Base-by-base conservation (phyloP, 768 basidiomycete genomes). In the Serendipita vermifera region DNA sequence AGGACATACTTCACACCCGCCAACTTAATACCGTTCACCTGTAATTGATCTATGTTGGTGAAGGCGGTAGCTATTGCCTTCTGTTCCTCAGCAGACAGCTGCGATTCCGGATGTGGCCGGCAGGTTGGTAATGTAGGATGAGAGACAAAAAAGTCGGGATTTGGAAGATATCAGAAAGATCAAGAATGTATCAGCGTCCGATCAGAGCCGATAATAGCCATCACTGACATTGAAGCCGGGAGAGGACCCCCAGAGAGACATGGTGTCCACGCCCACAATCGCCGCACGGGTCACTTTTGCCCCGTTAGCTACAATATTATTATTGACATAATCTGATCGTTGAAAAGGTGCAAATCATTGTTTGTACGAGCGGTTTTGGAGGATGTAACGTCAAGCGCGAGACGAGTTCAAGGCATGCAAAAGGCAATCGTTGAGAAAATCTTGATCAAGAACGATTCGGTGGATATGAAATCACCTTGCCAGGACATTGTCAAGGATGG, bases 1-100 rank as follows among this genome's bases (percentile, higher is more conserved):
- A 93, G 80, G 73, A 78, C n/a, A n/a, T n/a, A 97, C 71, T 97
- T 97, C 64, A 75, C 66, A 5, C 81, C 82, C 0, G 64, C 75
- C 22, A 90, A 72, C 35, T 70, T 75, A 59, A 96, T 62, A 14
- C 93, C 91, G 38, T 57, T 73, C 0, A 77, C 74, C 64, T 73
- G 80, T 15, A 74, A 68, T 2, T 55, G 38, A 0, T 61, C 71
- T 1, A 66, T 64, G 33, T 80, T 64, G 0, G 33, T 59, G 69
- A 79, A 82, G 2, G 73, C 76, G 24, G 64, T 64, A 33, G 80
- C 58, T 58, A 85, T 67, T 17, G 74, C 75, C 15, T 73, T 70
- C 70, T 89, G 81, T 68, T 91, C 87, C 1, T 76, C 74, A 14
- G 73, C 22, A 1, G 79, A 70, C 39, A 90, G 71, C 87, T 91